Conservation (phyloP, 495 filamentous ascomycete genomes). For the Podospora comata region DNA sequence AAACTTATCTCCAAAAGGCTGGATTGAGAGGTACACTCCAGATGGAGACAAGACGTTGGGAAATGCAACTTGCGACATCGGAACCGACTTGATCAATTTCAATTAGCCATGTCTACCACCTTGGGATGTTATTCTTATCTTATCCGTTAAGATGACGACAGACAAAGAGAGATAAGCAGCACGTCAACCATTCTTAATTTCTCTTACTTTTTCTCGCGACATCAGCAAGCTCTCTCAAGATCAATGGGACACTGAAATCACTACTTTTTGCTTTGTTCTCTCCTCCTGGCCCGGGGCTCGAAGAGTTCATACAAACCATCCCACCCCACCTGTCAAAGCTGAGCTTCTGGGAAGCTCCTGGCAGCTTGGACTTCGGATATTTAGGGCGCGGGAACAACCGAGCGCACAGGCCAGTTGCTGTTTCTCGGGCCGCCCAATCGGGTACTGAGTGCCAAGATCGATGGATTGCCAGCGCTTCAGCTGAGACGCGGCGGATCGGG, state of each 20-base stretch:
- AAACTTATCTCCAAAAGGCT: background rate
- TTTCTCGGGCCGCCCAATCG: background rate
- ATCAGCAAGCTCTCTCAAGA: background rate
- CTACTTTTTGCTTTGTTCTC: too few relatives aligned
- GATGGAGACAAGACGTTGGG: background rate
- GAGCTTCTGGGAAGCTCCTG: conserved; percentile 5
- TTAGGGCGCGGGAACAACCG: conserved; percentile 9
- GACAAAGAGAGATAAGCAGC: background rate
- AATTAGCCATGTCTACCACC: background rate
- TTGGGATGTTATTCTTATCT: background rate
- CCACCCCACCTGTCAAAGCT: background rate
- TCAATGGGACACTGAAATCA: background rate
- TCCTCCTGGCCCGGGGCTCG: too few relatives aligned
- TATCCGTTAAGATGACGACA: background rate
- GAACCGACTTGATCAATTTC: background rate
- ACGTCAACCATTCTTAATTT: background rate
- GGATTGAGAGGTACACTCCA: background rate
- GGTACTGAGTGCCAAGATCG: background rate
- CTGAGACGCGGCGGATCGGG: background rate
- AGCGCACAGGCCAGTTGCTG: background rate
- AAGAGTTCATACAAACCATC: too few relatives aligned
- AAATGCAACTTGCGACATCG: background rate
- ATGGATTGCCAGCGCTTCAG: conserved; percentile 6
- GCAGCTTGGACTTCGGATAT: background rate
- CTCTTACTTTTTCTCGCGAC: background rate